These are phyloP conservation scores for Dendrocalamus latiflorus DNA, from an alignment of 202 grass and related monocot species.

Conservation along the genomic window DNA sequence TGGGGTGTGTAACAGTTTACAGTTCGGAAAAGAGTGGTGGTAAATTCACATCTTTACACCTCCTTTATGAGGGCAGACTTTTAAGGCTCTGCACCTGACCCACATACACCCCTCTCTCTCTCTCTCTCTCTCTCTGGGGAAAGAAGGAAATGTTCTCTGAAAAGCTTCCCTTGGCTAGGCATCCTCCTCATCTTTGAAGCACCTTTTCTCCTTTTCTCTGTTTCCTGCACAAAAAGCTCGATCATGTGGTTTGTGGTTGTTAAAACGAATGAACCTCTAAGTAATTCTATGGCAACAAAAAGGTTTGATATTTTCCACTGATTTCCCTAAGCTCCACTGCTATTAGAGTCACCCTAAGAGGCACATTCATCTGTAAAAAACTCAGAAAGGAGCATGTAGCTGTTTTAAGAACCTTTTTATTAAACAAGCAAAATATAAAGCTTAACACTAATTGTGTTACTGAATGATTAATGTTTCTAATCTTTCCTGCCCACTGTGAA, in stretches of 20 bases:
- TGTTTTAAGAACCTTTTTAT: no score
- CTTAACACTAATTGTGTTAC: no score
- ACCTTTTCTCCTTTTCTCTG: slow-evolving; percentile 26
- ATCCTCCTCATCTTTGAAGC: slow-evolving; percentile 30
- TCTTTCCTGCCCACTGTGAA: no score
- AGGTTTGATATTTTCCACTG: not conserved
- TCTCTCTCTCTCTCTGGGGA: slow-evolving; percentile 4
- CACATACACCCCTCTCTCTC: not conserved
- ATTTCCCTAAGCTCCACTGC: not conserved
- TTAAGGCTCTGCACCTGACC: slow-evolving; percentile 50
- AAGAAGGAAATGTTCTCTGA: slow-evolving; percentile 49
- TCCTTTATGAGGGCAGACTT: slow-evolving; percentile 52
- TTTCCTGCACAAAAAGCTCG: slow-evolving; percentile 24
- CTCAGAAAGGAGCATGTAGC: no score
- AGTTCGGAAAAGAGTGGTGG: slow-evolving; percentile 5
- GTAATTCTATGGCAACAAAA: not conserved
- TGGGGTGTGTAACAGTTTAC: slow-evolving; percentile 36
- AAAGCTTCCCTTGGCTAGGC: slow-evolving; percentile 47
- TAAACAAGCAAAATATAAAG: no score
- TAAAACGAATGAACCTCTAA: slow-evolving; percentile 4
- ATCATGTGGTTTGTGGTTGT: not conserved
- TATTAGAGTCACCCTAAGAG: not conserved
- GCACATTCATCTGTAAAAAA: no score
- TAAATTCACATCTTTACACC: slow-evolving; percentile 45
- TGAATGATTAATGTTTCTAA: no score